A percentile compares a stretch with the other conserved stretches of the same genome.
Evolutionary conservation across 768 basidiomycete species (phyloP).

Genomic region (Mycena crocata): DNA sequence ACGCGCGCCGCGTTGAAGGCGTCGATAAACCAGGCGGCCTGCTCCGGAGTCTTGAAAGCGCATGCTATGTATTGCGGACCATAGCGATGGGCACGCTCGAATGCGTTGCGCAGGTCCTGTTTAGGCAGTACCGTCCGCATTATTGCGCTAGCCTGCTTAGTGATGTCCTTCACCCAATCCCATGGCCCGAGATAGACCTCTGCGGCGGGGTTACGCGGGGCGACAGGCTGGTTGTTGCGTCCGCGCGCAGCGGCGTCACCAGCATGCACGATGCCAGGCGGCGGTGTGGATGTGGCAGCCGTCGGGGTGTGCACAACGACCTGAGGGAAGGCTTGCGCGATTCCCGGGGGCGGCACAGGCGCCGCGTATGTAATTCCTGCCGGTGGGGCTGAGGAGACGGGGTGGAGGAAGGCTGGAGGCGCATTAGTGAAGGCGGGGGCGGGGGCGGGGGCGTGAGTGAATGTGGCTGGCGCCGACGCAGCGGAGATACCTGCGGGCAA

Average conservation of each 20-base stretch:
- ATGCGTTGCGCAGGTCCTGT: background rate
- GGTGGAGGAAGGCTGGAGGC: too few species aligned
- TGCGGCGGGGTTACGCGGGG: background rate
- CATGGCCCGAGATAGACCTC: constrained; percentile 5
- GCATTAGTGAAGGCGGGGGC: too few species aligned
- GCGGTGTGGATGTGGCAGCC: too few species aligned
- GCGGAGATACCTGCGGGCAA: too few species aligned
- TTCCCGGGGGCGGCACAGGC: too few species aligned
- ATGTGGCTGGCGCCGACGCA: too few species aligned
- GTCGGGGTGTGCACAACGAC: too few species aligned
- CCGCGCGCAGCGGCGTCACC: background rate
- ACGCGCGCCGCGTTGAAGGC: constrained; percentile 8
- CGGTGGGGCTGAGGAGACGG: too few species aligned
- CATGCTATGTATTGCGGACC: background rate
- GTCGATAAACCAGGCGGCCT: background rate
- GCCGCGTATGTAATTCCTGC: too few species aligned
- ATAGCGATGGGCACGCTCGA: background rate
- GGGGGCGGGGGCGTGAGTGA: too few species aligned
- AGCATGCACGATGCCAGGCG: background rate
- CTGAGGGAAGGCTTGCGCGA: too few species aligned
- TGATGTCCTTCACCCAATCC: background rate
- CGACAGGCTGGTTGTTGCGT: background rate
- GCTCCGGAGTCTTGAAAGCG: constrained; percentile 1
- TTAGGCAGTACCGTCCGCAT: background rate
- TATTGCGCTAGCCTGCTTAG: background rate